Base-by-base conservation (phyloP, 1,284 basidiomycete genomes). In the Austropuccinia psidii region DNA sequence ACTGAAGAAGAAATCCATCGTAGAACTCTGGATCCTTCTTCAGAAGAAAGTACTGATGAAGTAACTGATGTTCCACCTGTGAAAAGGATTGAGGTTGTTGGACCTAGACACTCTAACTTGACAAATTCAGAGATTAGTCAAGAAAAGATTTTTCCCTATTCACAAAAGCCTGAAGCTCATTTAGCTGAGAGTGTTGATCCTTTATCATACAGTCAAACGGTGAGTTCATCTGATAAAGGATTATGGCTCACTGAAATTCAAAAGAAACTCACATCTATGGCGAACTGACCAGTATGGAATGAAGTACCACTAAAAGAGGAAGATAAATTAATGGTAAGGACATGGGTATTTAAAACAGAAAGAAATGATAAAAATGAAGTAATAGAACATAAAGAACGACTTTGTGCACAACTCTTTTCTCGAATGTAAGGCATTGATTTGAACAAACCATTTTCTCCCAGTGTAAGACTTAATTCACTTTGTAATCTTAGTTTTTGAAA, bases 231-330 rank as follows among this genome's bases (percentile, higher is more conserved):
- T 13, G 11, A 66, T 66, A 11, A 49, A 66, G n/a, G 64, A 49
- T 37, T 66, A 49, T 35, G 64, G 64, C 21, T 45, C 64, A 45
- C 64, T 50, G 5, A n/a, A n/a, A n/a, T n/a, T n/a, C n/a, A n/a
- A n/a, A n/a, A n/a, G n/a, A n/a, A n/a, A n/a, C n/a, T n/a, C n/a
- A n/a, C n/a, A n/a, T n/a, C n/a, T n/a, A n/a, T n/a, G n/a, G 31
- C 17, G 4, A n/a, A 35, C 21, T 35, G 33, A 8, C 19, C 11
- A 2, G 67, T 70, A 7, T 70, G 67, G 67, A 24, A 45, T 4
- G 19, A 60, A 3, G 54, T 70, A 24, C 17, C 31, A 45, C 19
- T 31, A 4, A n/a, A n/a, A 1, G 1, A 19, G 9, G 24, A 19
- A 1, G n/a, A 4, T 1, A 47, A 31, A 17, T 27, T 70, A 4